These are phyloP conservation scores for Cyberlindnera nakhonratchasimensis DNA, from an alignment of 805 yeast species.

Conservation along the genomic window DNA sequence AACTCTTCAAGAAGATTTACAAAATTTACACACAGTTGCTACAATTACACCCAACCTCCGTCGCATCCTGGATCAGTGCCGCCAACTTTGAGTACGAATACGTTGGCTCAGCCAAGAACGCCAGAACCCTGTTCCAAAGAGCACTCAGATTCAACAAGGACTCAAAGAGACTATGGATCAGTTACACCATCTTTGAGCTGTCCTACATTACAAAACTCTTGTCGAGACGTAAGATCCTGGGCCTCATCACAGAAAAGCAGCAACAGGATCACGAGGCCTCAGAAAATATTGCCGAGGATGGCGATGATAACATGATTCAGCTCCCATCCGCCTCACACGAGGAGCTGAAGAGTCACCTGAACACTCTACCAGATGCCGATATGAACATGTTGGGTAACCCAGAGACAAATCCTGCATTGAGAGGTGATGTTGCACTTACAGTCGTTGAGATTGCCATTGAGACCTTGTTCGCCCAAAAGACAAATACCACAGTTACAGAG, in stretches of 20 bases:
- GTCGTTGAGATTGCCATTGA: conserved; percentile 66
- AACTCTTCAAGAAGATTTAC: conserved; percentile 69
- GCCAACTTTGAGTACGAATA: conserved; percentile 91
- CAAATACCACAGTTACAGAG: conserved; percentile 19
- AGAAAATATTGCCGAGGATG: conserved; percentile 29
- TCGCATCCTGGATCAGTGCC: conserved; percentile 90
- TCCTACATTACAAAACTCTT: conserved; percentile 79
- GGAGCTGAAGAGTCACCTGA: conserved; percentile 57
- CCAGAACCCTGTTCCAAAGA: conserved; percentile 80
- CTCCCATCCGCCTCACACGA: conserved; percentile 50
- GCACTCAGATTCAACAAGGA: conserved; percentile 83
- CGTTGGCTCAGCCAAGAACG: conserved; percentile 84
- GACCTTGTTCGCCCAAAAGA: conserved; percentile 31
- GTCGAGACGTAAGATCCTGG: conserved; percentile 78
- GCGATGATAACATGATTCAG: conserved; percentile 34
- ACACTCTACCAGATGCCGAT: conserved; percentile 81
- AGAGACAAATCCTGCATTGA: conserved; percentile 77
- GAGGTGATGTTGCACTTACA: conserved; percentile 68
- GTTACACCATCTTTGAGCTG: conserved; percentile 85
- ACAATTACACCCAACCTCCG: conserved; percentile 86
- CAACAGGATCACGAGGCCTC: conserved; percentile 47
- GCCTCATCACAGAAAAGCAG: conserved; percentile 69
- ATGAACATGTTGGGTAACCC: conserved; percentile 79
- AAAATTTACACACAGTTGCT: conserved; percentile 73
- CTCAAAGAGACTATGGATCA: conserved; percentile 69